Evolutionary conservation across 1,139 yeast species (phyloP), one percentile per base, ranked within the genome.

Genomic region (Magnusiomyces magnusii): DNA sequence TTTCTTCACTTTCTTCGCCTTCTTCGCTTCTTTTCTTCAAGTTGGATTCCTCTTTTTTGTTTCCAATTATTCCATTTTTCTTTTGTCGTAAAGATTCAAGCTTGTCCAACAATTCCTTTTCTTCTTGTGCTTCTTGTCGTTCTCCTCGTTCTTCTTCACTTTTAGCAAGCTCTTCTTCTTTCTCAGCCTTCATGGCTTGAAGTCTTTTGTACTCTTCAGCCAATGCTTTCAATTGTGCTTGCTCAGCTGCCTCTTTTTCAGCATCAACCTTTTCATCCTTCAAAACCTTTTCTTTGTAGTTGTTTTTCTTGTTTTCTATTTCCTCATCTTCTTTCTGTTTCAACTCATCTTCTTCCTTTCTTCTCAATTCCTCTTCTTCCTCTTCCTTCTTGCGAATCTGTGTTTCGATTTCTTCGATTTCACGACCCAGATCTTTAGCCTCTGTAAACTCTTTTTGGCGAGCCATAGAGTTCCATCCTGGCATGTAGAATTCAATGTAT

Each of bases 381-480:
- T 55, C 51, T 10, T 58, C 60, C 21, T 55, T 44, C n/a, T 53
- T 53, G 13, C 17, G 31, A 25, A 25, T 24, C 2, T 54, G 56
- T 15, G 19, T 21, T 15, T 53, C 52, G 23, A 17, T 23, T 17
- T 47, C 41, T 47, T 53, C 54, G 55, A 49, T 53, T 10, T 47
- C 53, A n/a, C 56, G 55, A 15, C 56, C 52, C 13, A 47, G 41
- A 39, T 65, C 67, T 21, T 52, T n/a, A 1, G 31, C 39, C 28
- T 57, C 51, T 5, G 61, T 55, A 34, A 60, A 62, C 47, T 53
- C 62, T 5, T 56, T 41, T 31, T 56, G 62, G 34, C 61, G 53
- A 3, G 68, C 65, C 31, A 61, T 56, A 54, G 62, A 63, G 52
- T 64, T 60, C 65, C 65, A 64, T 39, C 61, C 60, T 10, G 53